Evolutionary conservation across 768 basidiomycete species (phyloP).

Genomic region (Hirschioporus abietinus): DNA sequence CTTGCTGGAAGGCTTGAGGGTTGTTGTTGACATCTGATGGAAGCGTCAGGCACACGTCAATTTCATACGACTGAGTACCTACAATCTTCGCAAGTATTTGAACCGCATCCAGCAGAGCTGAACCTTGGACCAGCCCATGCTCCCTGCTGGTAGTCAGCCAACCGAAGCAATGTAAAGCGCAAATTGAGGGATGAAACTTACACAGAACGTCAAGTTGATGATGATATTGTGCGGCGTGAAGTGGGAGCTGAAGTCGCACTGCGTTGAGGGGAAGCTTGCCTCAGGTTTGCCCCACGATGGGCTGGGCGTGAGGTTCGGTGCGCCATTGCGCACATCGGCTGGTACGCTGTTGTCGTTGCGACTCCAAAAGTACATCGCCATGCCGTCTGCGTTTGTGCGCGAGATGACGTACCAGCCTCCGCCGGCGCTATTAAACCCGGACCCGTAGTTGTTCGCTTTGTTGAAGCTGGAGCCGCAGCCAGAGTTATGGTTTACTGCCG

Average conservation of each 20-base stretch:
- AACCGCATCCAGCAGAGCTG: slow-evolving; percentile 35
- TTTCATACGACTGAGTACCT: slow-evolving; percentile 19
- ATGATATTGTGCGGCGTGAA: slow-evolving; percentile 50
- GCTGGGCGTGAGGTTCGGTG: slow-evolving; percentile 13
- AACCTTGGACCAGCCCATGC: slow-evolving; percentile 49
- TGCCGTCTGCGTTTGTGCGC: slow-evolving; percentile 34
- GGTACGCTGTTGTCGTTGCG: slow-evolving; percentile 41
- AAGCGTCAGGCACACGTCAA: not conserved
- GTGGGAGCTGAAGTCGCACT: slow-evolving; percentile 47
- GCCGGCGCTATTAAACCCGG: slow-evolving; percentile 40
- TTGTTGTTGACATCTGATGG: slow-evolving; percentile 51
- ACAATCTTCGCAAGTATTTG: slow-evolving; percentile 41
- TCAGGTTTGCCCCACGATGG: slow-evolving; percentile 40
- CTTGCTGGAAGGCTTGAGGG: slow-evolving; percentile 51
- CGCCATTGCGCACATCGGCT: slow-evolving; percentile 34
- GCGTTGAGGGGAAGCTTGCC: slow-evolving; percentile 40
- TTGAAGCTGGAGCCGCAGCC: slow-evolving; percentile 53
- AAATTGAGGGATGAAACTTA: slow-evolving; percentile 25
- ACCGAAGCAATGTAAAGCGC: not conserved
- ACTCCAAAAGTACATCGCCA: slow-evolving; percentile 62
- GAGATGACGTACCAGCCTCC: slow-evolving; percentile 61
- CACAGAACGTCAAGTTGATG: slow-evolving; percentile 61
- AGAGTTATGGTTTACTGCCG: slow-evolving; percentile 45
- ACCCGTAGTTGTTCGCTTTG: slow-evolving; percentile 38
- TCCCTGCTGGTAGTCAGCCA: slow-evolving; percentile 29